Percentiles rank a stretch among this genome's conserved stretches.
Evolutionary conservation across 495 filamentous ascomycete species (phyloP).

Genomic region (Podospora appendiculata): DNA sequence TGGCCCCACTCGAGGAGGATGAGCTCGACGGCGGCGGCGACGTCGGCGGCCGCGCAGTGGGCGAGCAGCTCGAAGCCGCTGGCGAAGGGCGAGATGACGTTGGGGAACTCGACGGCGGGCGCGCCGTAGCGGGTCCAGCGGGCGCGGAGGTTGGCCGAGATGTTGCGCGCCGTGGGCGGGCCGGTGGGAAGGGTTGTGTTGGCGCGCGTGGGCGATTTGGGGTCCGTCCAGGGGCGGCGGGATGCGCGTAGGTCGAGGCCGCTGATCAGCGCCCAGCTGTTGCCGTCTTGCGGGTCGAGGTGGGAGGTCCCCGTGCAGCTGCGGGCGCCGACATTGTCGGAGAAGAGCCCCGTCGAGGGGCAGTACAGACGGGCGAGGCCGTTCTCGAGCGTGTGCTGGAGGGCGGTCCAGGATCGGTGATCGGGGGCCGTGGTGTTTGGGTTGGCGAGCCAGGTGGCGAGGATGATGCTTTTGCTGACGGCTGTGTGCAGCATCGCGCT

Average conservation of each 20-base stretch:
- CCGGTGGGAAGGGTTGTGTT: background rate
- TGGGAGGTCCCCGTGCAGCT: constrained; percentile 21
- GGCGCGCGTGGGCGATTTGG: constrained; percentile 1
- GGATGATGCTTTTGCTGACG: constrained; percentile 22
- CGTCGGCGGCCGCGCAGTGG: constrained; percentile 41
- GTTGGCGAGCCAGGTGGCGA: constrained; percentile 20
- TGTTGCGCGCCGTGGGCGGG: constrained; percentile 13
- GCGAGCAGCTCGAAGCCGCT: constrained; percentile 54
- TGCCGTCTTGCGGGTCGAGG: constrained; percentile 22
- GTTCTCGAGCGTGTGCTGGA: constrained; percentile 9
- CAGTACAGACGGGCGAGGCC: constrained; percentile 24
- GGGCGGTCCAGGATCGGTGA: background rate
- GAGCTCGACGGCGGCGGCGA: constrained; percentile 45
- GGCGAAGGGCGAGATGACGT: constrained; percentile 55
- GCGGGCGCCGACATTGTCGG: constrained; percentile 23
- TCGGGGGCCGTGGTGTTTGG: background rate
- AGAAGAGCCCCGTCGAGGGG: constrained; percentile 18
- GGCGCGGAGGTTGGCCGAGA: constrained; percentile 35
- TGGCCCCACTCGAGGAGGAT: constrained; percentile 53
- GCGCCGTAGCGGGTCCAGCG: constrained; percentile 55
- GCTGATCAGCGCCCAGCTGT: constrained; percentile 15
- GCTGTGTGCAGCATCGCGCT: constrained; percentile 26
- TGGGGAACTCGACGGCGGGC: constrained; percentile 48
- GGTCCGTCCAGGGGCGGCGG: background rate
- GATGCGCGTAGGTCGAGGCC: constrained; percentile 39